Percentiles rank a stretch among this genome's conserved stretches.
Evolutionary conservation across 148 eudicot genomes (phyloP).

Genomic region (Spergularia marina): DNA sequence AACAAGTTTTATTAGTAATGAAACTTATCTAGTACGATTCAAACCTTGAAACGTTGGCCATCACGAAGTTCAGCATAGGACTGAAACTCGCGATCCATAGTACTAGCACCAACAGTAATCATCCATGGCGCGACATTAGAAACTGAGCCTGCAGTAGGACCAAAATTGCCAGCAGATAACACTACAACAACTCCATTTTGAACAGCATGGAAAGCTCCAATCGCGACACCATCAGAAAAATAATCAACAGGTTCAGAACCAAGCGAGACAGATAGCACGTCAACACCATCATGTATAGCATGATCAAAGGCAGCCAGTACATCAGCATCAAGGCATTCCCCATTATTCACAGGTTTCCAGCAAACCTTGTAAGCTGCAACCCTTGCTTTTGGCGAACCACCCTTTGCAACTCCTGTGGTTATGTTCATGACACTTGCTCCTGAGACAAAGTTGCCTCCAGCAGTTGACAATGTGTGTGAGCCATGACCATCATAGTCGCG

Average conservation of each 20-base stretch:
- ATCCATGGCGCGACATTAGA: constrained; percentile 71
- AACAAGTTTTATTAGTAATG: neutral
- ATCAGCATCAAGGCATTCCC: constrained; percentile 47
- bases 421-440: constrained; percentile 40
- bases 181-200: constrained; percentile 48
- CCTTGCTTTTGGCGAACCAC: constrained; percentile 72
- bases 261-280: constrained; percentile 56
- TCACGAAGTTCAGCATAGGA: constrained; percentile 37
- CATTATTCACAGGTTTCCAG: constrained; percentile 29
- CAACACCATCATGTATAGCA: constrained; percentile 67
- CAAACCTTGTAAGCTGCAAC: constrained; percentile 78
- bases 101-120: constrained; percentile 73
- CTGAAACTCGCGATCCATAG: constrained; percentile 48
- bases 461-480: constrained; percentile 71
- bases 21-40: neutral
- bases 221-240: constrained; percentile 38
- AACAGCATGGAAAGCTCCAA: constrained; percentile 61
- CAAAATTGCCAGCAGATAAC: constrained; percentile 64
- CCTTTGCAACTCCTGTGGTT: constrained; percentile 59
- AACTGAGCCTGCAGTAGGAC: constrained; percentile 39
- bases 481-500: constrained; percentile 73
- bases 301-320: constrained; percentile 51
- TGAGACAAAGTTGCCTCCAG: constrained; percentile 59
- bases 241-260: constrained; percentile 41
- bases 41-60: constrained; percentile 39